A percentile compares a stretch with the other conserved stretches of the same genome.
Evolutionary conservation across 176 grass and related monocot species (phyloP).

Genomic region (Thinopyrum elongatum): DNA sequence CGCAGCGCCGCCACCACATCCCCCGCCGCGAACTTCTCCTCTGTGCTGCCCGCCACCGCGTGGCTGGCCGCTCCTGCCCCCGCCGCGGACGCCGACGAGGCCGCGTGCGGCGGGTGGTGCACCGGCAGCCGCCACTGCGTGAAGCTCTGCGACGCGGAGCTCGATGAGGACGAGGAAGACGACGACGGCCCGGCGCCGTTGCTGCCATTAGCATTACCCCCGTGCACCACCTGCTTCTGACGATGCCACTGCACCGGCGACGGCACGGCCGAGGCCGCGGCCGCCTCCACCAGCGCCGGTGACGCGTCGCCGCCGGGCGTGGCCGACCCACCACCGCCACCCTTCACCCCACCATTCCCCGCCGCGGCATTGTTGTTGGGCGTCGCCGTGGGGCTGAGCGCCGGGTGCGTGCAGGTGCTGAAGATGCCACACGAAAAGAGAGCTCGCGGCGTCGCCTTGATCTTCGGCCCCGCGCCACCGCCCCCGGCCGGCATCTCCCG

Average conservation of each 20-base stretch:
- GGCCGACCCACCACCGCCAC: not conserved
- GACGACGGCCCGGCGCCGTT: slow-evolving; percentile 27
- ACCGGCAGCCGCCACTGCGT: slow-evolving; percentile 81
- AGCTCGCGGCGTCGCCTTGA: slow-evolving; percentile 68
- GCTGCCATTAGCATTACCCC: slow-evolving; percentile 5
- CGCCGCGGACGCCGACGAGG: not conserved
- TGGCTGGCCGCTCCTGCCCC: not conserved
- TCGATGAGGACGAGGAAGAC: slow-evolving; percentile 60
- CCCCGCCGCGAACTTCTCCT: slow-evolving; percentile 62
- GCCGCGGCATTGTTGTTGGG: slow-evolving; percentile 29
- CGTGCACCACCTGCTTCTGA: not conserved
- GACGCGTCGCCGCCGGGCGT: slow-evolving; percentile 26
- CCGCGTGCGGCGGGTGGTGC: slow-evolving; percentile 56
- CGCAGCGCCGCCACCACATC: slow-evolving; percentile 50
- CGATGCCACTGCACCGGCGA: not conserved
- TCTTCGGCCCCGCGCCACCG: slow-evolving; percentile 32
- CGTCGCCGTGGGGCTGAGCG: slow-evolving; percentile 58
- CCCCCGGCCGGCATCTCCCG: slow-evolving; percentile 15
- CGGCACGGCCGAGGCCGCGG: not conserved
- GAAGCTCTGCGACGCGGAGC: slow-evolving; percentile 82
- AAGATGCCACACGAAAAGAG: slow-evolving; percentile 84
- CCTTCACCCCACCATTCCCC: not conserved
- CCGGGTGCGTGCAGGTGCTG: slow-evolving; percentile 74
- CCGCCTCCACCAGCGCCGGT: slow-evolving; percentile 2
- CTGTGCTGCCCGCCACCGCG: slow-evolving; percentile 22